Percentiles rank a stretch among this genome's conserved stretches.
phyloP scores from a whole-genome alignment of 2,329 filamentous ascomycete genomes.

The Botrytis galanthina region DNA sequence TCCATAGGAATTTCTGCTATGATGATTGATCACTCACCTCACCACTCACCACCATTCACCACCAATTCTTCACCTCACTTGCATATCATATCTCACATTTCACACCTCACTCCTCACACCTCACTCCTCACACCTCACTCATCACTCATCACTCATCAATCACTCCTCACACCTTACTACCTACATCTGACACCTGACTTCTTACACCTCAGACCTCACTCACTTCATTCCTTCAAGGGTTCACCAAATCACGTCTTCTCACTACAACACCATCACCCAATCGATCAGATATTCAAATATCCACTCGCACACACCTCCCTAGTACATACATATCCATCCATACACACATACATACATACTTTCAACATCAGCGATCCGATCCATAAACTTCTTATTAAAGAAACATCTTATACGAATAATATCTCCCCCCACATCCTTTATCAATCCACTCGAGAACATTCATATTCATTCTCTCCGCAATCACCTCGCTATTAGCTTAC shows the following conservation, averaged over 20 bases:
- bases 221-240: background rate
- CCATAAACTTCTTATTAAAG: background rate
- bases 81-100: background rate
- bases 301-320: background rate
- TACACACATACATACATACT: background rate
- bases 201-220: background rate
- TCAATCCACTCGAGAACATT: background rate
- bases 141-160: background rate
- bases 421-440: background rate
- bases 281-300: background rate
- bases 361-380: background rate
- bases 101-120: background rate
- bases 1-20: background rate
- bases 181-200: background rate
- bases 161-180: background rate
- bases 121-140: background rate
- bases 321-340: background rate
- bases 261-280: background rate
- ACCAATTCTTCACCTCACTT: background rate
- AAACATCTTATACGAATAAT: background rate
- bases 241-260: conserved; percentile 1
- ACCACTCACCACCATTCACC: background rate
- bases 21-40: background rate
- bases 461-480: background rate
- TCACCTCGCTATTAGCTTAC: background rate